A percentile compares a stretch with the other conserved stretches of the same genome.
These are phyloP conservation scores for Colletotrichum filicis DNA, from an alignment of 2,329 filamentous ascomycete species.

Conservation along the genomic window DNA sequence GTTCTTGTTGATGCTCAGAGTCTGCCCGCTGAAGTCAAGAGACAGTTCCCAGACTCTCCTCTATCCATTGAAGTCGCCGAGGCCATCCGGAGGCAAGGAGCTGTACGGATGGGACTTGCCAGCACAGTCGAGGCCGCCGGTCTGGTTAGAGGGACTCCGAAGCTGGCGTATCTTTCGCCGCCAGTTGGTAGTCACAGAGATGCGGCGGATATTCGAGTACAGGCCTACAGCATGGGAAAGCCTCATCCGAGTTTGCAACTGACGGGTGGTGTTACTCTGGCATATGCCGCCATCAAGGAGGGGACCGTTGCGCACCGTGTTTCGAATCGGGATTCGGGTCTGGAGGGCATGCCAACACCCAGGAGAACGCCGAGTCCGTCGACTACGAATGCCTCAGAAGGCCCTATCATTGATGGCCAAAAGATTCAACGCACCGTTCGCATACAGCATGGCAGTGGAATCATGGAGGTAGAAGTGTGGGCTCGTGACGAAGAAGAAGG, in stretches of 20 bases:
- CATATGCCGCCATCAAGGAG: conserved; percentile 52
- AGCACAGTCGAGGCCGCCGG: conserved; percentile 47
- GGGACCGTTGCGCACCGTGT: conserved; percentile 51
- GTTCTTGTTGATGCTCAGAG: conserved; percentile 62
- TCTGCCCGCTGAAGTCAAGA: conserved; percentile 57
- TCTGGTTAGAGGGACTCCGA: conserved; percentile 54
- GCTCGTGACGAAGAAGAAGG: conserved; percentile 36
- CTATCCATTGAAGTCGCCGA: conserved; percentile 51
- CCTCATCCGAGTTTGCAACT: conserved; percentile 64
- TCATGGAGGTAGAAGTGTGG: conserved; percentile 41
- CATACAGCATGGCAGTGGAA: conserved; percentile 44
- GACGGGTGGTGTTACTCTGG: conserved; percentile 60
- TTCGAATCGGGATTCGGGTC: neutral
- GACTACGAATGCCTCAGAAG: neutral
- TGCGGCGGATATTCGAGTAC: conserved; percentile 52
- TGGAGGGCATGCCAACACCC: conserved; percentile 27
- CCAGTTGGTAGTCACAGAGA: neutral
- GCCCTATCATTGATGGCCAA: neutral
- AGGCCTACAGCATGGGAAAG: conserved; percentile 61
- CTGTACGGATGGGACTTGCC: conserved; percentile 67
- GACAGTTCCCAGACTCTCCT: conserved; percentile 46
- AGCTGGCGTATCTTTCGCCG: conserved; percentile 64
- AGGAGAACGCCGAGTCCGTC: conserved; percentile 39
- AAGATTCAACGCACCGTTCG: neutral
- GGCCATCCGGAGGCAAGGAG: conserved; percentile 62